Conservation (phyloP, 805 yeast genomes). For the Ogataea nitratoaversa region DNA sequence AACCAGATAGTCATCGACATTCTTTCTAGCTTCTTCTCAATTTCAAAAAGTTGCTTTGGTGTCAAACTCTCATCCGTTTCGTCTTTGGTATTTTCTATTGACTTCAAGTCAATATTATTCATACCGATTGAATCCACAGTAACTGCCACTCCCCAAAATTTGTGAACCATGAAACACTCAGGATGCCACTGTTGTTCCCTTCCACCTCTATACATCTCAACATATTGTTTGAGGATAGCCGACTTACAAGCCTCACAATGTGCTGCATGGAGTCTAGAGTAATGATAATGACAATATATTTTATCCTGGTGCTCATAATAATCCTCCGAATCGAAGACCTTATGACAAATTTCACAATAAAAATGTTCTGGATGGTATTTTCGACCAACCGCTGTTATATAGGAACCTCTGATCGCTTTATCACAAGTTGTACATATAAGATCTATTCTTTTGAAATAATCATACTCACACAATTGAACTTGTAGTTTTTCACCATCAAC, state of each 20-base stretch:
- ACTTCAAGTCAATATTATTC: conserved; percentile 18
- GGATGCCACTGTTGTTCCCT: conserved; percentile 98
- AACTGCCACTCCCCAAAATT: conserved; percentile 89
- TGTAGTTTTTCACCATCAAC: conserved; percentile 33
- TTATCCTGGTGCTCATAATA: conserved; percentile 82
- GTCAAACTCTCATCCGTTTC: conserved; percentile 32
- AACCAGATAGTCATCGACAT: conserved; percentile 72
- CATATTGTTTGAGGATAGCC: conserved; percentile 90
- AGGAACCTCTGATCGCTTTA: conserved; percentile 83
- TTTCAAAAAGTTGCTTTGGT: conserved; percentile 45
- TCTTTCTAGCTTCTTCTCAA: conserved; percentile 63
- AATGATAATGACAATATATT: conserved; percentile 89
- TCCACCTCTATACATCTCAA: conserved; percentile 87
- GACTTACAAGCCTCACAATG: conserved; percentile 92
- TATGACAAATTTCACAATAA: conserved; percentile 81
- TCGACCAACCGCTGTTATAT: conserved; percentile 87
- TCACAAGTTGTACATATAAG: conserved; percentile 85
- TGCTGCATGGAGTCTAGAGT: conserved; percentile 78
- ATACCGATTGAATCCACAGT: conserved; percentile 57
- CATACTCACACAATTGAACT: conserved; percentile 81
- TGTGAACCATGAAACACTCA: conserved; percentile 96
- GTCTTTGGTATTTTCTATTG: conserved; percentile 4
- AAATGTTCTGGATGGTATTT: conserved; percentile 95
- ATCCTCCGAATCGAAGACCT: conserved; percentile 87
- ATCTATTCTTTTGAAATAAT: conserved; percentile 81